Evolutionary conservation across 2,329 filamentous ascomycete species (phyloP), one percentile per base, ranked within the genome.

Genomic region (Aspergillus bombycis): DNA sequence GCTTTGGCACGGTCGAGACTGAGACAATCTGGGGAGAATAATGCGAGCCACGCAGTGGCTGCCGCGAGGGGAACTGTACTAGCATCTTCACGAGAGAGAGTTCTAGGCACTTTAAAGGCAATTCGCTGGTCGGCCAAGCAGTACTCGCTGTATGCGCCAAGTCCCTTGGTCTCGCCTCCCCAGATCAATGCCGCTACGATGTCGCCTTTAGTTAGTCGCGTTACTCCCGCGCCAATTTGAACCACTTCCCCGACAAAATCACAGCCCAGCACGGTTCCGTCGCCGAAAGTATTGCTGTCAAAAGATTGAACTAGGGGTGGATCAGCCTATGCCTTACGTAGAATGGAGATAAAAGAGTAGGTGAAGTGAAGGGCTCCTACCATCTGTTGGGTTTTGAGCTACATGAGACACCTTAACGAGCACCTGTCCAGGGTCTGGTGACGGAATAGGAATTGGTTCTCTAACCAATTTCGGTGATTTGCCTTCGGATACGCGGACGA

Each of bases 141-240:
- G 23, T 82, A 81, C 62, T 80, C 68, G 53, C 75, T 75, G 62
- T 78, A 81, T 0, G 72, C 80, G 1, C 80, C 80, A 1, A 79
- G 60, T 0, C 76, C 75, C 28, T 64, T 65, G 26, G 57, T 41
- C 19, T 66, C 57, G 2, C 60, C 68, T 70, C 72, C 68, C 74
- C 74, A 77, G 9, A 79, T 70, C 23, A 78, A 67, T 2, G 71
- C 75, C 0, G 68, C 72, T 12, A 78, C 69, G 4, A 64, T 54
- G 69, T 81, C 78, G 11, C 80, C 79, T 5, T 74, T 68, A 4
- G 65, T 46, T 12, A 75, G 65, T 10, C 65, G 64, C 30, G 70
- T 74, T 1, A 78, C 77, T 3, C 63, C 61, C 19, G 64, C 59
- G 0, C 78, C 81, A 0, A 78, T 53, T 30, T 72, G 67, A 32